These are phyloP conservation scores for Nicotiana undulata DNA, from an alignment of 257 asterid species.

Conservation along the genomic window DNA sequence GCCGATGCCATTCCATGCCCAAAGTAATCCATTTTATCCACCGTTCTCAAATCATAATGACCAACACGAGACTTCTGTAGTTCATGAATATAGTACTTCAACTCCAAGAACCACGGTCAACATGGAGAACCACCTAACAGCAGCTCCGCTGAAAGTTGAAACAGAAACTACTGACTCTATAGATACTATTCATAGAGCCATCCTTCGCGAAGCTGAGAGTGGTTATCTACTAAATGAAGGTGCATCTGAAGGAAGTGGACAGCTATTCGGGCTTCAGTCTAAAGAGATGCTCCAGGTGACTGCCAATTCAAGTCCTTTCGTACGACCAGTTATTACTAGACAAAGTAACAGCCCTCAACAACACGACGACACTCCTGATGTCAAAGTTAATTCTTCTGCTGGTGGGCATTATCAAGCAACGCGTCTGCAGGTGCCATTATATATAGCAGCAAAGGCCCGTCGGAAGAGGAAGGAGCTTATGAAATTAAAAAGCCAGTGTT, in stretches of 20 bases:
- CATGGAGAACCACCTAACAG: background rate
- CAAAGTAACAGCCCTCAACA: background rate
- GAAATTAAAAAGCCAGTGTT: conserved; percentile 28
- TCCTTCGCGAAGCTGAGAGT: conserved; percentile 7
- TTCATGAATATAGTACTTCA: conserved; percentile 12
- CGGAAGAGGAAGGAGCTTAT: conserved; percentile 53
- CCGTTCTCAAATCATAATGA: conserved; percentile 5
- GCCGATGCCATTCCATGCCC: conserved; percentile 29
- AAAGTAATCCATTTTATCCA: background rate
- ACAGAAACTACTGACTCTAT: conserved; percentile 7
- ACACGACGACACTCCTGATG: background rate
- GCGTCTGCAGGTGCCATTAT: conserved; percentile 13
- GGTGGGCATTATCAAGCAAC: background rate
- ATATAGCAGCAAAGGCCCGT: conserved; percentile 43
- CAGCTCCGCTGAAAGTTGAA: conserved; percentile 7
- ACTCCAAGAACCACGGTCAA: conserved; percentile 10
- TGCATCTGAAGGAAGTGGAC: conserved; percentile 6
- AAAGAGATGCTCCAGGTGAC: background rate
- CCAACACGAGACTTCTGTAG: background rate
- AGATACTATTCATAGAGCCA: background rate
- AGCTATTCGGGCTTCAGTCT: conserved; percentile 7
- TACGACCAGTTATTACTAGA: background rate
- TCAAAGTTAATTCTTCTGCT: conserved; percentile 10
- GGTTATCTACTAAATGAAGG: conserved; percentile 5
- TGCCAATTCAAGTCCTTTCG: background rate